Evolutionary conservation across 768 basidiomycete genomes (phyloP).

Genomic region (Cystobasidiopsis lactophilus): DNA sequence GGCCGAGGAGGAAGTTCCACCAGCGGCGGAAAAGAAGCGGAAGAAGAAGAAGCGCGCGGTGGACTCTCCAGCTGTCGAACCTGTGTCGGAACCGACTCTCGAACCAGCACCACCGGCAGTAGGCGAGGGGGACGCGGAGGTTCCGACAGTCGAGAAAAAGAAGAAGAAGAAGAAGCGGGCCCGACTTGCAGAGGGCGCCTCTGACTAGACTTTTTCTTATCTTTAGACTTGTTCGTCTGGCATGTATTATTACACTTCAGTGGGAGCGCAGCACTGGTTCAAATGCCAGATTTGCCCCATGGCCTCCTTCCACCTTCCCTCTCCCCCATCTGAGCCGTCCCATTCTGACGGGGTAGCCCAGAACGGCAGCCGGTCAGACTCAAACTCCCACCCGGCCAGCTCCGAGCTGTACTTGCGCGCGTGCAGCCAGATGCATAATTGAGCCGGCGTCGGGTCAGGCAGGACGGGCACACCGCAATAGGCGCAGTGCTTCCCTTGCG

Average conservation of each 20-base stretch:
- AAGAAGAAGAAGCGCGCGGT: too few relatives aligned
- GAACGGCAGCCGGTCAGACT: conserved; percentile 58
- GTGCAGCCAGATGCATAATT: conserved; percentile 86
- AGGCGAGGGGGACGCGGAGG: neutral
- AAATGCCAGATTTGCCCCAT: neutral
- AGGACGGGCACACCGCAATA: conserved; percentile 83
- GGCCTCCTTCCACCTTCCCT: neutral
- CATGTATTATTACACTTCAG: too few relatives aligned
- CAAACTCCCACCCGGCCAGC: conserved; percentile 60
- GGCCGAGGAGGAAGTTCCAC: neutral
- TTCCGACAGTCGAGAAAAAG: neutral
- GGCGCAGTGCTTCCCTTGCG: conserved; percentile 40
- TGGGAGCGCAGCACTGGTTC: neutral
- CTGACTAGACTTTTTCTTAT: too few relatives aligned
- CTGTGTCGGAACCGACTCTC: too few relatives aligned
- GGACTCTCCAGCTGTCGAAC: too few relatives aligned
- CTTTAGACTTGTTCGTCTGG: too few relatives aligned
- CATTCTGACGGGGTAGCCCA: conserved; percentile 40
- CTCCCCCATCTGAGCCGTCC: neutral
- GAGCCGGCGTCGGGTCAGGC: conserved; percentile 78
- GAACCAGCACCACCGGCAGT: neutral
- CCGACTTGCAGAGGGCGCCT: too few relatives aligned
- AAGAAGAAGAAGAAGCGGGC: neutral
- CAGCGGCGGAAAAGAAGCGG: neutral
- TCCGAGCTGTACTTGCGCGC: conserved; percentile 47